Percentiles rank a stretch among this genome's conserved stretches.
Conservation (phyloP, 345 rosid genomes). For the Arabis alpina region DNA sequence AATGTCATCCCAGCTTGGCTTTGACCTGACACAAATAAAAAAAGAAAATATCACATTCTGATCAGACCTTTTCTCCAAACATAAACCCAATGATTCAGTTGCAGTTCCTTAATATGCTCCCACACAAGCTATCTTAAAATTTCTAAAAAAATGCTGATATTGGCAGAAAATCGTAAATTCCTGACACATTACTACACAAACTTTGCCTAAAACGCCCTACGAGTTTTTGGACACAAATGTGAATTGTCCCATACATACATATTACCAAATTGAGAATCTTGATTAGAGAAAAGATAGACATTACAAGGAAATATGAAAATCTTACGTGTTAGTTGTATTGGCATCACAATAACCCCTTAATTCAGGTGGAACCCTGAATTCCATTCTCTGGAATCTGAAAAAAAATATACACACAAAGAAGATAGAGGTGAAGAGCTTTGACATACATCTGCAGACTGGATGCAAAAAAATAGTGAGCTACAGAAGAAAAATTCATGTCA, state of each 20-base stretch:
- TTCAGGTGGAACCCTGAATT: slow-evolving; percentile 82
- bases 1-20: slow-evolving; percentile 71
- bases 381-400: slow-evolving; percentile 85
- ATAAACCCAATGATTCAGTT: background rate
- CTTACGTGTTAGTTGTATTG: slow-evolving; percentile 56
- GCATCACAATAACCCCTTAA: slow-evolving; percentile 67
- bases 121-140: background rate
- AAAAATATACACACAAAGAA: slow-evolving; percentile 14
- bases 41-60: background rate
- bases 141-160: background rate
- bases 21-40: slow-evolving; percentile 47
- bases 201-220: background rate
- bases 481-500: slow-evolving; percentile 6
- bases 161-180: background rate
- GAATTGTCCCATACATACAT: background rate
- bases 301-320: slow-evolving; percentile 26
- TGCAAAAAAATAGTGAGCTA: background rate
- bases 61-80: background rate
- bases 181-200: background rate
- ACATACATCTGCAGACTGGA: background rate
- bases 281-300: background rate
- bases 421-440: slow-evolving; percentile 9
- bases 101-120: slow-evolving; percentile 5
- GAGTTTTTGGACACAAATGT: slow-evolving; percentile 3
- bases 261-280: background rate